Percentiles rank a stretch among this genome's conserved stretches.
Evolutionary conservation across 129 eudicot species (phyloP).

Genomic region (Artemisia annua): DNA sequence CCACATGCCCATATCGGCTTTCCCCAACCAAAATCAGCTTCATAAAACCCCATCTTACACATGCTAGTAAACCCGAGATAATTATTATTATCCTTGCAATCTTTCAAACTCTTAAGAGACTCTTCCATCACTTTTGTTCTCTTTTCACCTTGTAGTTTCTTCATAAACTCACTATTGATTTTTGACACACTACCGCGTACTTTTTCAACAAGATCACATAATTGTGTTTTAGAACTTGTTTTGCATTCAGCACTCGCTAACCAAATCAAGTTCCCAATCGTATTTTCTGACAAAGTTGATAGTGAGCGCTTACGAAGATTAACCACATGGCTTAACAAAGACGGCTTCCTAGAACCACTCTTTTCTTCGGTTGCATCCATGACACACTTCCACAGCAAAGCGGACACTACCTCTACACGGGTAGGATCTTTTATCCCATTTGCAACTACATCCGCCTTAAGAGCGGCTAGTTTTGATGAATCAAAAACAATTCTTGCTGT

Average conservation of each 20-base stretch:
- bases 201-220: conserved; percentile 34
- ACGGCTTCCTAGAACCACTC: conserved; percentile 32
- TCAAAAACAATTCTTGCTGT: conserved; percentile 62
- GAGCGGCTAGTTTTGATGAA: conserved; percentile 32
- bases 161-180: conserved; percentile 52
- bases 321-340: conserved; percentile 53
- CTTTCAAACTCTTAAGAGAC: conserved; percentile 37
- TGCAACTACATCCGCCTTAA: conserved; percentile 26
- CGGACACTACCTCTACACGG: conserved; percentile 54
- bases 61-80: conserved; percentile 54
- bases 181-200: conserved; percentile 43
- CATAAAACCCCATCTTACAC: conserved; percentile 67
- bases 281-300: conserved; percentile 37
- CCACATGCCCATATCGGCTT: conserved; percentile 73
- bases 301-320: conserved; percentile 48
- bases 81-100: conserved; percentile 27
- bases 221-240: not conserved
- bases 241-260: conserved; percentile 43
- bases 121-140: conserved; percentile 42
- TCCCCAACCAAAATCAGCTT: conserved; percentile 79
- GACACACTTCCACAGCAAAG: conserved; percentile 47
- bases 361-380: conserved; percentile 41
- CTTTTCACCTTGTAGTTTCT: conserved; percentile 41
- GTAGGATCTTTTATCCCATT: conserved; percentile 27
- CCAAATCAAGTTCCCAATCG: conserved; percentile 71